Base-by-base conservation (phyloP, 176 grass and related monocot genomes). In the Leersia perrieri region DNA sequence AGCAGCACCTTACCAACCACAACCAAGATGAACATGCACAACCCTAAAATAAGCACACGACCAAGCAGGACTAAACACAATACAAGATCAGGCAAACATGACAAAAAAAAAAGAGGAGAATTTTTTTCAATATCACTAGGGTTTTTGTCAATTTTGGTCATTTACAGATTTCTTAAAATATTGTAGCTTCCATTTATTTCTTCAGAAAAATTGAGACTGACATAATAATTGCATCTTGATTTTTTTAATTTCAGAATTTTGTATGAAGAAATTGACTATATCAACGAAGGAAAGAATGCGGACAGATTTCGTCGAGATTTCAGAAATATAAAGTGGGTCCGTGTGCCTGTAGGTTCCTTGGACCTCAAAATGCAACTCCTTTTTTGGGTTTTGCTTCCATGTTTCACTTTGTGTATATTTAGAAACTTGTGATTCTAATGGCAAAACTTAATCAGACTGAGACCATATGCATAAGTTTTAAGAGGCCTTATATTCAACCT, bases 211-310 rank as follows among this genome's bases (percentile, higher is more conserved):
- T 18, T 81, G 27, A 74, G 23, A 49, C 63, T 71, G 40, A 34
- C 2, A 71, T 26, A 76, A 9, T 34, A 64, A 1, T 29, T 75
- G 11, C 27, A 64, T 40, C 27, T 20, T 76, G 33, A 66, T 83
- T 66, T 92, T 57, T 10, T 13, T 58, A 30, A 60, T 91, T 89
- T 82, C 81, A 98, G 95, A 85, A 98, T 90, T 89, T 77, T 98
- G 53, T 98, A 98, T 89, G 85, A 98, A 88, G 95, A 98, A 87
- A 98, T 98, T 79, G 95, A 98, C 85, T 98, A 98, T 70, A 89
- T 98, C 51, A 98, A 98, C 70, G 95, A 98, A 94, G 95, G 95
- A 83, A 98, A 92, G 75, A 98, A 98, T 79, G 95, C 95, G 0
- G 95, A 98, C 75, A 94, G 74, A 87, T 98, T 98, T 94, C 92